Percentiles rank a stretch among this genome's conserved stretches.
These are phyloP conservation scores for Solanum gracilifrons DNA, from an alignment of 257 asterid species.

Conservation along the genomic window DNA sequence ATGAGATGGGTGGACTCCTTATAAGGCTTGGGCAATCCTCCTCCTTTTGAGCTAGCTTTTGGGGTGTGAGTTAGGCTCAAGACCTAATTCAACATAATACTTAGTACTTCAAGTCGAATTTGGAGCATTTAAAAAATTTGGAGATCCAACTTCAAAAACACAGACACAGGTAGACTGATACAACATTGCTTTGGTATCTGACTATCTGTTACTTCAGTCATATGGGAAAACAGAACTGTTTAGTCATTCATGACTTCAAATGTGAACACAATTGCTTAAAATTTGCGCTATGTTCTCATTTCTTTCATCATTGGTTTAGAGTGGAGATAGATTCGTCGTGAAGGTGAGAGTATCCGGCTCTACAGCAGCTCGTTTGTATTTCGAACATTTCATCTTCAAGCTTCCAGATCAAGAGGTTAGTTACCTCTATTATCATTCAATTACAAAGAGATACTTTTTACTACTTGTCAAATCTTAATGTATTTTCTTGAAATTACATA, in stretches of 20 bases:
- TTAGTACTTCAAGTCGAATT: too few relatives aligned
- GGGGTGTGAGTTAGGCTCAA: too few relatives aligned
- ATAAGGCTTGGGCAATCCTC: too few relatives aligned
- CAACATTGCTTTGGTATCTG: too few relatives aligned
- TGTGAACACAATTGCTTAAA: neutral
- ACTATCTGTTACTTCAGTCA: neutral
- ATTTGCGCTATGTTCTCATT: neutral
- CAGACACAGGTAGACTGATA: too few relatives aligned
- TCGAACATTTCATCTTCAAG: constrained; percentile 68
- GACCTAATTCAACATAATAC: too few relatives aligned
- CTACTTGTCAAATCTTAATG: neutral
- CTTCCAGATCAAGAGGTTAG: constrained; percentile 62
- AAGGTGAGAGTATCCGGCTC: constrained; percentile 49
- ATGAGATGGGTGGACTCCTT: too few relatives aligned
- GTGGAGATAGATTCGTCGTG: constrained; percentile 77
- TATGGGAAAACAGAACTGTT: neutral
- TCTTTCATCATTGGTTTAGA: constrained; percentile 27
- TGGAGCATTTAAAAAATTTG: too few relatives aligned
- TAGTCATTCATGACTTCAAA: neutral
- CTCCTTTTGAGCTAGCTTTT: too few relatives aligned
- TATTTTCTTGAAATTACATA: constrained; percentile 7
- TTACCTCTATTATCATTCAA: neutral
- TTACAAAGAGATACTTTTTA: neutral
- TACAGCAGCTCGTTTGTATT: constrained; percentile 66
- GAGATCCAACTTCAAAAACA: too few relatives aligned